Conservation (phyloP, 1,284 basidiomycete genomes). For the Cryptococcus sp. region DNA sequence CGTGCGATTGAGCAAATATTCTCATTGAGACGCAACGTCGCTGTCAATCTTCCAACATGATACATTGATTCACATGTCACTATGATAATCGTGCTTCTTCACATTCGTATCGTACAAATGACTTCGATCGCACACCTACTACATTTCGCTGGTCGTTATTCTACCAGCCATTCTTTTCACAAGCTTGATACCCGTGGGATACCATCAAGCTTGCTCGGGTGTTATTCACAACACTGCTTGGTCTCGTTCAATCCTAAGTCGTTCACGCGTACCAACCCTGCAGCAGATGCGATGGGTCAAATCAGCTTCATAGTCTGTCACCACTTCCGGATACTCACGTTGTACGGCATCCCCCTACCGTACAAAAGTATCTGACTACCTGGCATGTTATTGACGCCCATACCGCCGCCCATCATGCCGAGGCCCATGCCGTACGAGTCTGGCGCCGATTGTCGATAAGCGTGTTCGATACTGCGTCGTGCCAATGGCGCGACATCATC, state of each 20-base stretch:
- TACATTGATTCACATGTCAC: no score
- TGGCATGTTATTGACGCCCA: constrained; percentile 35
- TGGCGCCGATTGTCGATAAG: constrained; percentile 41
- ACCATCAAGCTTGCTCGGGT: no score
- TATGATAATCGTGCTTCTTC: no score
- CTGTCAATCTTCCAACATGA: no score
- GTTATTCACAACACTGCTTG: no score
- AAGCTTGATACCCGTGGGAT: no score
- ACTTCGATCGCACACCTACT: no score
- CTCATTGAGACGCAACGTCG: no score
- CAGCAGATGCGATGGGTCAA: not conserved
- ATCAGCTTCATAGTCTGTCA: constrained; percentile 8
- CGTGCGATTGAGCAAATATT: no score
- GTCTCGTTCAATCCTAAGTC: not conserved
- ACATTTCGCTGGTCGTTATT: no score
- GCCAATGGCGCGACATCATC: not conserved
- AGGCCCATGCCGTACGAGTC: constrained; percentile 39
- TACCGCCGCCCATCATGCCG: constrained; percentile 33
- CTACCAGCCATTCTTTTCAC: no score
- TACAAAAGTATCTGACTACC: constrained; percentile 40
- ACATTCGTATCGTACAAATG: no score
- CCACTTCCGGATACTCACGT: constrained; percentile 8
- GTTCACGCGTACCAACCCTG: constrained; percentile 26
- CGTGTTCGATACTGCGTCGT: constrained; percentile 34
- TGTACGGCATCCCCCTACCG: constrained; percentile 33